Conservation (phyloP, 768 basidiomycete species). For the Boletus reticulatus region DNA sequence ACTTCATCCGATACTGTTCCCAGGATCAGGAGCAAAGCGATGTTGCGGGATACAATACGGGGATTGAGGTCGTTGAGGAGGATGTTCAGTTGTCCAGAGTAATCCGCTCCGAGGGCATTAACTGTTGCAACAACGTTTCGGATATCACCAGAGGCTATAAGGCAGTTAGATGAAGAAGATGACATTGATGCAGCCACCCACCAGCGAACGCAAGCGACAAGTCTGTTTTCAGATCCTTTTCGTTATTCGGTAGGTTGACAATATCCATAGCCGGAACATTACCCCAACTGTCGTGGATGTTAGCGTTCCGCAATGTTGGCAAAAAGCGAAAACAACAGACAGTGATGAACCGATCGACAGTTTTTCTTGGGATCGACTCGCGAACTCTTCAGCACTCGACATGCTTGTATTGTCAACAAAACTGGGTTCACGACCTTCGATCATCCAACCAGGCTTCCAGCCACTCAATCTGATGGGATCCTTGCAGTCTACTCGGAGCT, state of each 20-base stretch:
- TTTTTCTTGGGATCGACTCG: constrained; percentile 20
- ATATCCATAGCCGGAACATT: constrained; percentile 36
- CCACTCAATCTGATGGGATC: constrained; percentile 17
- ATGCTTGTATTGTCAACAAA: constrained; percentile 10
- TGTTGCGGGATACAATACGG: constrained; percentile 37
- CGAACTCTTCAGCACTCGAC: constrained; percentile 11
- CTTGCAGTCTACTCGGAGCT: constrained; percentile 20
- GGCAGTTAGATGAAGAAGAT: not conserved
- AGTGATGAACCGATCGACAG: constrained; percentile 28
- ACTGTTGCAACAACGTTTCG: constrained; percentile 43
- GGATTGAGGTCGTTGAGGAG: constrained; percentile 41
- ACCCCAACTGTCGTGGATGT: constrained; percentile 27
- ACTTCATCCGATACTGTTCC: constrained; percentile 30
- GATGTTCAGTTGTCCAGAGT: constrained; percentile 38
- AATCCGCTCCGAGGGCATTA: constrained; percentile 41
- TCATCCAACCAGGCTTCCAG: constrained; percentile 24
- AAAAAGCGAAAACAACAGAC: constrained; percentile 3
- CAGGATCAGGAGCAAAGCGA: constrained; percentile 42
- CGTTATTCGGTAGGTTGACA: constrained; percentile 26
- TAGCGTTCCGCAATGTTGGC: not conserved
- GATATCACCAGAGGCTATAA: constrained; percentile 48
- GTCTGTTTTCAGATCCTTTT: constrained; percentile 13
- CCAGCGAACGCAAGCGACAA: constrained; percentile 27
- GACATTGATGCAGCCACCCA: constrained; percentile 1
- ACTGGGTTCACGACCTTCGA: constrained; percentile 19